These are phyloP conservation scores for Umbilicaria muhlenbergii DNA, from an alignment of 495 filamentous ascomycete species.

Conservation along the genomic window DNA sequence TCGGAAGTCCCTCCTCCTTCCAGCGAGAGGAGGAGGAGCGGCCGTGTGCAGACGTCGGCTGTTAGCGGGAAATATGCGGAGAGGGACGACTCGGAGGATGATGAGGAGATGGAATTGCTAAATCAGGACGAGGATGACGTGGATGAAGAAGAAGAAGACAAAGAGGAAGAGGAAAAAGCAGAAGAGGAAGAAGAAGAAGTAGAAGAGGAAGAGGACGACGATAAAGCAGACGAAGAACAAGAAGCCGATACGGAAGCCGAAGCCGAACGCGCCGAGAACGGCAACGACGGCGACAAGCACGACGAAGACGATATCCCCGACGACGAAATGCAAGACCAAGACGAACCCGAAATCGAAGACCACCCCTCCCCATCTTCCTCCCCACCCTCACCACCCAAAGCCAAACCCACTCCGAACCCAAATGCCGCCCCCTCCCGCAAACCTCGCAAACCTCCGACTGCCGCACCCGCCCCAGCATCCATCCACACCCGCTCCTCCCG, in stretches of 20 bases:
- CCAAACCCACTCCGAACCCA: neutral
- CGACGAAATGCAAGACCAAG: neutral
- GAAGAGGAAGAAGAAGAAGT: slow-evolving; percentile 8
- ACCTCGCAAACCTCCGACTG: no score
- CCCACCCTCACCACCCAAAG: neutral
- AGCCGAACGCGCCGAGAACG: slow-evolving; percentile 2
- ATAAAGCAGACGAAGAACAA: slow-evolving; percentile 15
- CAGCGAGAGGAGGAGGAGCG: slow-evolving; percentile 26
- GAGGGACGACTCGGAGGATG: slow-evolving; percentile 40
- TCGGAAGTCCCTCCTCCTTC: slow-evolving; percentile 16
- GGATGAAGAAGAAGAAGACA: slow-evolving; percentile 8
- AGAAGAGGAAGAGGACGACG: slow-evolving; percentile 12
- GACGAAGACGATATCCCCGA: neutral
- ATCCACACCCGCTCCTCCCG: no score
- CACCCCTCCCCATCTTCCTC: neutral
- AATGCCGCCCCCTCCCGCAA: no score
- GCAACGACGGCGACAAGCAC: neutral
- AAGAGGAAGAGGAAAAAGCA: slow-evolving; percentile 7
- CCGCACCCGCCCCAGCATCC: no score
- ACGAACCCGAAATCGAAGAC: neutral
- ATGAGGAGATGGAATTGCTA: slow-evolving; percentile 34
- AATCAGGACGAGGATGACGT: slow-evolving; percentile 17
- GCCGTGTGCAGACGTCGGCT: slow-evolving; percentile 12
- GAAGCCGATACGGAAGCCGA: slow-evolving; percentile 15
- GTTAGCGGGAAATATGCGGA: slow-evolving; percentile 36